Base-by-base conservation (phyloP, 352 stramenopile species). In the Phytophthora colocasiae region DNA sequence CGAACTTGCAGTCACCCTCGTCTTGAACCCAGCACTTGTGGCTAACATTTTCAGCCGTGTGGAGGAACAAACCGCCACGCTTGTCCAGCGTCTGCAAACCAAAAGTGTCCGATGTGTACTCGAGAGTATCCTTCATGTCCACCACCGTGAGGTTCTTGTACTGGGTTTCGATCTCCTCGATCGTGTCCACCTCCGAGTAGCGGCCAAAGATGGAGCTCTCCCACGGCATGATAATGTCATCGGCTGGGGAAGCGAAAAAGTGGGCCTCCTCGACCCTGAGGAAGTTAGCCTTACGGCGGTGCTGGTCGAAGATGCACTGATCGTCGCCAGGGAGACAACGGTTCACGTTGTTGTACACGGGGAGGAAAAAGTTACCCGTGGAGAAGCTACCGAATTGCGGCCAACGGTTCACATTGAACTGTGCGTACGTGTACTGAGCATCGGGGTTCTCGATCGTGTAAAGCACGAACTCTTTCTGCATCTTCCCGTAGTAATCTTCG, bases 21-120 rank as follows among this genome's bases (percentile, higher is more conserved):
- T 82, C 63, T 5, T 41, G 31, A 45, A 80, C 49, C 73, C 74
- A 83, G 65, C 71, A 74, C n/a, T 17, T 49, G 58, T 83, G 74
- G 10, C 31, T 22, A 14, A 85, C 55, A 29, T 68, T 54, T 2
- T 58, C 53, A 1, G 75, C 44, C 9, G 48, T 45, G 52, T 80
- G 65, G 2, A 77, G 56, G 50, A 63, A 55, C 6, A 85, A 31
- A 3, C 61, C 27, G 10, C 50, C 50, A 38, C 71, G 68, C 14
- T 50, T 52, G 48, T 78, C 68, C 2, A 86, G 66, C 41, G 71
- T 73, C 17, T 63, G 24, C 3, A 86, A 46, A 3, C 77, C 77
- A 53, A 80, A 86, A 29, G 66, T 71, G 58, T 86, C 74, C 7
- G 58, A 22, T 9, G 53, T 58, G 66, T 81, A 85, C 69, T 85